phyloP scores from a whole-genome alignment of 805 yeast genomes.

The Zygosaccharomyces kombuchaensis region DNA sequence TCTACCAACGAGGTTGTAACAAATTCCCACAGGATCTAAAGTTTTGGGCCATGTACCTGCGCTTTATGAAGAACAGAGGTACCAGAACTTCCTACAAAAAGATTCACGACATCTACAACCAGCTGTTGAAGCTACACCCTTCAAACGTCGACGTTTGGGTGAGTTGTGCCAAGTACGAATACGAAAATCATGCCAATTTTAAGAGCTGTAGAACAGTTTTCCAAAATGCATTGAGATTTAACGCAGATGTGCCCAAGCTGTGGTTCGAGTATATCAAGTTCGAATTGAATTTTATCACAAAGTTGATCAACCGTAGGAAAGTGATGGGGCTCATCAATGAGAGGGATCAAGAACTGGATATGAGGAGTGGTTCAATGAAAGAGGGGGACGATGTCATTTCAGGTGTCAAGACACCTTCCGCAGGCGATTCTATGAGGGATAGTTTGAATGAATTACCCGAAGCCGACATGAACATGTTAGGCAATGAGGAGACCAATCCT shows the following conservation, averaged over 20 bases:
- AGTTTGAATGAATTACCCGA: conserved; percentile 76
- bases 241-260: conserved; percentile 61
- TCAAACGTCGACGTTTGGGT: conserved; percentile 87
- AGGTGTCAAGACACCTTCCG: conserved; percentile 46
- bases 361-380: conserved; percentile 35
- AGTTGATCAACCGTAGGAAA: conserved; percentile 76
- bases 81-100: conserved; percentile 60
- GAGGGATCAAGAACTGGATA: conserved; percentile 56
- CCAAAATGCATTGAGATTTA: conserved; percentile 81
- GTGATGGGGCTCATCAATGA: conserved; percentile 75
- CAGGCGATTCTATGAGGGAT: conserved; percentile 53
- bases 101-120: conserved; percentile 71
- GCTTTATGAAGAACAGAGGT: conserved; percentile 53
- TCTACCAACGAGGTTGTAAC: conserved; percentile 76
- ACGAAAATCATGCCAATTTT: conserved; percentile 82
- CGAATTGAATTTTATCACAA: conserved; percentile 81
- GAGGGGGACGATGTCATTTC: conserved; percentile 32
- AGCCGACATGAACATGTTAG: conserved; percentile 78
- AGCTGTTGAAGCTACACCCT: conserved; percentile 84
- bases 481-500: conserved; percentile 79
- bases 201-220: conserved; percentile 82
- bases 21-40: conserved; percentile 73
- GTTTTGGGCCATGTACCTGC: conserved; percentile 75
- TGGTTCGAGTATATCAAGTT: conserved; percentile 87
- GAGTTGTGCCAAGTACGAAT: conserved; percentile 89